Base-by-base conservation (phyloP, 148 eudicot genomes). In the Rhododendron vialii region DNA sequence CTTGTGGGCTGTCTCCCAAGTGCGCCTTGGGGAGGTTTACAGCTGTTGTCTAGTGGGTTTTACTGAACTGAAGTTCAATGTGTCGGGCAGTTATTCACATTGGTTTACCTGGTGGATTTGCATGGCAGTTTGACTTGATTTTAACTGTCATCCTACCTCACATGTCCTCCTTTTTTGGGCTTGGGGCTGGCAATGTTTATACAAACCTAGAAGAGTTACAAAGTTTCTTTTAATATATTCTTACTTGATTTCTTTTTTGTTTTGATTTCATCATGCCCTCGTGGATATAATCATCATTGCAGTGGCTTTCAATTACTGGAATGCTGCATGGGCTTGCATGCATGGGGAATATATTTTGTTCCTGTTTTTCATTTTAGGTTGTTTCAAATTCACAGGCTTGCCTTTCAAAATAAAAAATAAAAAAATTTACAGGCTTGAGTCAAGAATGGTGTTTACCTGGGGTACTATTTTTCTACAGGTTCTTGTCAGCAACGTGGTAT, bases 401-500 rank as follows among this genome's bases (percentile, higher is more conserved):
- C 11, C 50, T 47, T 9, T 47, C 50, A 47, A 47, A 47, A 41
- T 41, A 6, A 41, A 41, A 41, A 41, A 41, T 41, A 41, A 47
- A 47, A 47, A 47, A 47, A 7, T 7, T 9, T 12, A 47, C 50
- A 47, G 50, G 50, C 50, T 47, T 47, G 50, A 55, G 14, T 84
- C 28, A 15, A 45, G 22, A 35, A 74, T 5, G 33, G n/a, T 71
- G 43, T 53, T 28, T 76, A 8, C 24, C 43, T 67, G 17, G 74
- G 71, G 51, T 87, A 78, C 79, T 84, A 79, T 84, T 74, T 88
- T 82, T 88, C 48, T 91, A 91, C 95, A 96, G 98, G 98, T 96
- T 88, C 93, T 96, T 88, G 99, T 98, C 36, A 95, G 99, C 93
- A 96, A 95, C 90, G 91, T 93, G 94, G 92, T 95, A 87, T 96